These are phyloP conservation scores for Parasitella parasitica DNA, from an alignment of 371 early-diverging fungal species.

Conservation along the genomic window DNA sequence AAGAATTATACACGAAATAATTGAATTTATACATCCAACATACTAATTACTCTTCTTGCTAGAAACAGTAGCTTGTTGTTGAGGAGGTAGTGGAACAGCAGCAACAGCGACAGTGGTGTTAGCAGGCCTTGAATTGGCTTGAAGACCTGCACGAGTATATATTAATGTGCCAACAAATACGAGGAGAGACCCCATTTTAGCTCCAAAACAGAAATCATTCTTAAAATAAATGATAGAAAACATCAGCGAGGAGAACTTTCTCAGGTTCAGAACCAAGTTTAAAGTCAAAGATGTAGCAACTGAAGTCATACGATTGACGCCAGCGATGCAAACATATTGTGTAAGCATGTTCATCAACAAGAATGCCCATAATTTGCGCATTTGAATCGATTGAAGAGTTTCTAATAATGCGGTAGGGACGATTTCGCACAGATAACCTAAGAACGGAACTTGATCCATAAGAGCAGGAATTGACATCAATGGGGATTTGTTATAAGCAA, in stretches of 20 bases:
- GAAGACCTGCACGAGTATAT: constrained; percentile 50
- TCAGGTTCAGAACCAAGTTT: constrained; percentile 82
- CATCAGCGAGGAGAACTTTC: constrained; percentile 81
- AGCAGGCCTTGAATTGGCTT: neutral
- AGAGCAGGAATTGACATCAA: constrained; percentile 41
- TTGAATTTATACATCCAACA: neutral
- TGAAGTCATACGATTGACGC: constrained; percentile 82
- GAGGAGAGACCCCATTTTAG: constrained; percentile 65
- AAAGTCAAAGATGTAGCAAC: constrained; percentile 79
- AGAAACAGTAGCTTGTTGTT: too few species aligned
- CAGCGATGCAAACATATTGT: constrained; percentile 85
- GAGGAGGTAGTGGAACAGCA: neutral
- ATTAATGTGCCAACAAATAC: constrained; percentile 78
- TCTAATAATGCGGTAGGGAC: constrained; percentile 27
- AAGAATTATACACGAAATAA: neutral
- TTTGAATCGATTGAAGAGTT: constrained; percentile 11
- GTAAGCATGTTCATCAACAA: constrained; percentile 70
- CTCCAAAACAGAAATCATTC: constrained; percentile 68
- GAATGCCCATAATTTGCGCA: constrained; percentile 74
- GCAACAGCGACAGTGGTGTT: neutral
- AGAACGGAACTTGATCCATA: constrained; percentile 33
- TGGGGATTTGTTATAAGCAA: constrained; percentile 53
- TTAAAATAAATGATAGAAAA: constrained; percentile 85
- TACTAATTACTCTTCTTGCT: neutral
- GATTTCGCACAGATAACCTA: constrained; percentile 19